These are phyloP conservation scores for Hypoxylon subgilvum DNA, from an alignment of 495 filamentous ascomycete species.

Conservation along the genomic window DNA sequence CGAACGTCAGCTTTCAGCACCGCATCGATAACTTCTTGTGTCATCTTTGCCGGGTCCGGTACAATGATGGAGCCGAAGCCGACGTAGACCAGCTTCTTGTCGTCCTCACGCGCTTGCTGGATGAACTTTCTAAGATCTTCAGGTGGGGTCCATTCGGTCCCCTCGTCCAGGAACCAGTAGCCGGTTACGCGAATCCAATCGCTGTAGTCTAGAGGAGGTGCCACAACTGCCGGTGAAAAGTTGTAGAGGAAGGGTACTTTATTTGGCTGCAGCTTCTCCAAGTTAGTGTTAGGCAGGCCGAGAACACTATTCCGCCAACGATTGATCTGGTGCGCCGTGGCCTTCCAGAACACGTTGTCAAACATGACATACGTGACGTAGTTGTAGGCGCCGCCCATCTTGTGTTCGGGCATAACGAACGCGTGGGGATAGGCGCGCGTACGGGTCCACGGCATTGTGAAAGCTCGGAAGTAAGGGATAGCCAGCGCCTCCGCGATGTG, in stretches of 20 bases:
- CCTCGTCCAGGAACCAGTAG: slow-evolving; percentile 96
- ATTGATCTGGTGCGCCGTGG: slow-evolving; percentile 89
- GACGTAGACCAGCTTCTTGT: slow-evolving; percentile 93
- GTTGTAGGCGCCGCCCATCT: slow-evolving; percentile 94
- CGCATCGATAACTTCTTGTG: slow-evolving; percentile 85
- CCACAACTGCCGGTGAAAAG: slow-evolving; percentile 90
- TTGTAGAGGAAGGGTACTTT: slow-evolving; percentile 98
- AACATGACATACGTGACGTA: slow-evolving; percentile 96
- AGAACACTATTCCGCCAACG: slow-evolving; percentile 85
- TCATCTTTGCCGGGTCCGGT: slow-evolving; percentile 85
- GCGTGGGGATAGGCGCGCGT: slow-evolving; percentile 96
- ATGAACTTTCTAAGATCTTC: slow-evolving; percentile 81
- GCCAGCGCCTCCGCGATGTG: slow-evolving; percentile 95
- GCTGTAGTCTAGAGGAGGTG: slow-evolving; percentile 91
- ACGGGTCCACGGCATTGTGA: slow-evolving; percentile 98
- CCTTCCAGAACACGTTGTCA: slow-evolving; percentile 95
- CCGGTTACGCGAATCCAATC: slow-evolving; percentile 98
- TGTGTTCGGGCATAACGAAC: slow-evolving; percentile 91
- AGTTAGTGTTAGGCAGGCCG: slow-evolving; percentile 75
- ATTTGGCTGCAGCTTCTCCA: slow-evolving; percentile 93
- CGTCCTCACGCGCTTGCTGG: slow-evolving; percentile 72
- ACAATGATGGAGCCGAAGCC: slow-evolving; percentile 97
- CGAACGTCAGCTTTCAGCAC: slow-evolving; percentile 91
- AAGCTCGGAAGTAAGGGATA: slow-evolving; percentile 96
- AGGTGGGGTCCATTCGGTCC: slow-evolving; percentile 74